A percentile compares a stretch with the other conserved stretches of the same genome.
phyloP scores from a whole-genome alignment of 768 basidiomycete species.

The Xerocomellus amylosporus region DNA sequence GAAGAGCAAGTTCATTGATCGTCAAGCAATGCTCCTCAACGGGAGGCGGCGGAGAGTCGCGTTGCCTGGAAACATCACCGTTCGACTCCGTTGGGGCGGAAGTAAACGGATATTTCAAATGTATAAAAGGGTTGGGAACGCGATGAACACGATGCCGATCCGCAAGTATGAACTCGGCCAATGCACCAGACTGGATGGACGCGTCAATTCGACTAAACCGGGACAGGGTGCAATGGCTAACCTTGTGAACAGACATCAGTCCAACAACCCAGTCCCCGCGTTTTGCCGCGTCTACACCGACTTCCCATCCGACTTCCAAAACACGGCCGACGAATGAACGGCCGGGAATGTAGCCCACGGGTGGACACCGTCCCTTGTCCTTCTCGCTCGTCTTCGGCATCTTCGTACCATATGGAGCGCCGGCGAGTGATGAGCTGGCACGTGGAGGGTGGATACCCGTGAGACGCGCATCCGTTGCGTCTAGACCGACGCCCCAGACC shows the following conservation, averaged over 20 bases:
- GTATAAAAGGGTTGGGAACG: constrained; percentile 59
- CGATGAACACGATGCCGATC: constrained; percentile 77
- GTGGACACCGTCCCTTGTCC: constrained; percentile 24
- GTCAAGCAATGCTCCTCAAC: constrained; percentile 32
- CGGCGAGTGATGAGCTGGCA: constrained; percentile 10
- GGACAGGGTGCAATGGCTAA: constrained; percentile 34
- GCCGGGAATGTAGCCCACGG: constrained; percentile 79
- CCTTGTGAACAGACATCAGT: constrained; percentile 76
- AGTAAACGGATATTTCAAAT: constrained; percentile 26
- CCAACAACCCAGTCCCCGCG: constrained; percentile 90
- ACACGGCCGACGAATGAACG: constrained; percentile 84
- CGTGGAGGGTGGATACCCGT: constrained; percentile 43
- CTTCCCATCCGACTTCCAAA: constrained; percentile 77
- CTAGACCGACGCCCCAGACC: constrained; percentile 86
- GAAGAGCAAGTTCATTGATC: constrained; percentile 73
- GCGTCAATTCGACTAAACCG: constrained; percentile 8
- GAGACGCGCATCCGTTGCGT: constrained; percentile 67
- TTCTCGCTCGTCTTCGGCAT: constrained; percentile 22
- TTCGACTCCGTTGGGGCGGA: constrained; percentile 9
- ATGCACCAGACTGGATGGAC: constrained; percentile 65
- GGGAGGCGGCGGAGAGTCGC: constrained; percentile 6
- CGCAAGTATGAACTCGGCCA: constrained; percentile 84
- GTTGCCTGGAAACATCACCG: constrained; percentile 10
- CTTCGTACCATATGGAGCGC: constrained; percentile 23
- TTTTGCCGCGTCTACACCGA: constrained; percentile 45